Base-by-base conservation (phyloP, 177 flowering plant species). In the Vitis hybrid region DNA sequence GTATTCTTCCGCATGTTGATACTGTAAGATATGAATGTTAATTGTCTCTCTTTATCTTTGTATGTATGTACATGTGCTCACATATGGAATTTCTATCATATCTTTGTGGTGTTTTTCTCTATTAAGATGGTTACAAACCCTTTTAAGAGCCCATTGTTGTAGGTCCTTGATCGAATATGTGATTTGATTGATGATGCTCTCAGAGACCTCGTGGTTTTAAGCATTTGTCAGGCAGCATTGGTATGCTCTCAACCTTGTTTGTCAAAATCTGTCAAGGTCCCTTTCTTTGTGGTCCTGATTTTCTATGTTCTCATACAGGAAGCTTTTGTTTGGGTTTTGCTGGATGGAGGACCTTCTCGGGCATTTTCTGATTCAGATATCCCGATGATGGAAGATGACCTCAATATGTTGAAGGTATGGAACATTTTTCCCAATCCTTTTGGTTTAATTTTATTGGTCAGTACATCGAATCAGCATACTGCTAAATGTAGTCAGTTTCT, bases 301-400 rank as follows among this genome's bases (percentile, higher is more conserved):
- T 58, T 68, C 63, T 49, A 53, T 63, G 20, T 61, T 19, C 68
- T 71, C 54, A 14, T 70, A 50, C 76, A 91, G 98, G 91, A 90
- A 69, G 92, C 82, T 14, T 91, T 63, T 79, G 73, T 85, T 63
- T 86, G 90, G 90, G 82, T 93, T 45, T 69, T 91, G 73, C 83
- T 93, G 63, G 90, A 91, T 80, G 98, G 98, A 73, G 97, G 98
- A 53, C 98, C 98, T 73, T 85, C 88, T 53, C 88, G 97, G 68
- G 94, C 85, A 53, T 91, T 88, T 82, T 83, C 88, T 68, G 82
- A 80, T 62, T 60, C 84, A 52, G 98, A 93, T 80, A 58, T 87
- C 54, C 39, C 31, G n/a, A 34, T 88, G 81, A 76, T 93, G 82
- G 85, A 83, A 73, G 97, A 93, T 62, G 98, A 93, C 78, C 86